Percentiles rank a stretch among this genome's conserved stretches.
Evolutionary conservation across 495 filamentous ascomycete species (phyloP).

Genomic region (Aspergillus coremiiformis): DNA sequence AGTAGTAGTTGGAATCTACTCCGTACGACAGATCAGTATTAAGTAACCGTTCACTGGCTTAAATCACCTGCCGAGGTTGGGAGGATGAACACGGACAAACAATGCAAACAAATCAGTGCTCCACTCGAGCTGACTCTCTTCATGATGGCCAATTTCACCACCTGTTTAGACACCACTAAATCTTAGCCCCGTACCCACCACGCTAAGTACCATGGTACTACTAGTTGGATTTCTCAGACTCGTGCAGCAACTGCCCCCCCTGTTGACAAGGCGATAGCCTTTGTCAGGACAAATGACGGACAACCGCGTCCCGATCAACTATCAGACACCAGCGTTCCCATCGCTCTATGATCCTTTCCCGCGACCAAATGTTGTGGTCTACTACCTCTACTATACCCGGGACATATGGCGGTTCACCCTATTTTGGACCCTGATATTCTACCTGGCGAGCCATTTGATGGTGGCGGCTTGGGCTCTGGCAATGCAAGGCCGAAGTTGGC

Average conservation of each 20-base stretch:
- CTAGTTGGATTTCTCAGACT: background rate
- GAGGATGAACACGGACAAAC: conserved; percentile 25
- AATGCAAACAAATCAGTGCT: conserved; percentile 28
- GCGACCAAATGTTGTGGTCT: conserved; percentile 38
- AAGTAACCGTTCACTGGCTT: conserved; percentile 29
- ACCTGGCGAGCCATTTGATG: conserved; percentile 33
- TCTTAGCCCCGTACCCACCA: background rate
- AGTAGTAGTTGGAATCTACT: too few species aligned
- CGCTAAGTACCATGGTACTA: conserved; percentile 9
- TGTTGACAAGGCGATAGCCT: conserved; percentile 4
- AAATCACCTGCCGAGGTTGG: conserved; percentile 37
- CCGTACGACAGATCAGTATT: too few species aligned
- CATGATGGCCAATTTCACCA: background rate
- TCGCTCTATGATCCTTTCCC: conserved; percentile 77
- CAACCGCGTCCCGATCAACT: conserved; percentile 55
- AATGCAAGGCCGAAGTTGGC: conserved; percentile 65
- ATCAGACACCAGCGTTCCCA: conserved; percentile 71
- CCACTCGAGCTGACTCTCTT: background rate
- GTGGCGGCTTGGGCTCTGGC: conserved; percentile 65
- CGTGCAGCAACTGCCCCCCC: background rate
- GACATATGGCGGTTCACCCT: conserved; percentile 93
- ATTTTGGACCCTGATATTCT: conserved; percentile 66
- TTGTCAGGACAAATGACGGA: conserved; percentile 22
- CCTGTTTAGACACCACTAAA: background rate
- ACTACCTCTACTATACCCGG: conserved; percentile 66